Percentiles rank a stretch among this genome's conserved stretches.
Conservation (phyloP, 768 basidiomycete genomes). For the Mycena polygramma region DNA sequence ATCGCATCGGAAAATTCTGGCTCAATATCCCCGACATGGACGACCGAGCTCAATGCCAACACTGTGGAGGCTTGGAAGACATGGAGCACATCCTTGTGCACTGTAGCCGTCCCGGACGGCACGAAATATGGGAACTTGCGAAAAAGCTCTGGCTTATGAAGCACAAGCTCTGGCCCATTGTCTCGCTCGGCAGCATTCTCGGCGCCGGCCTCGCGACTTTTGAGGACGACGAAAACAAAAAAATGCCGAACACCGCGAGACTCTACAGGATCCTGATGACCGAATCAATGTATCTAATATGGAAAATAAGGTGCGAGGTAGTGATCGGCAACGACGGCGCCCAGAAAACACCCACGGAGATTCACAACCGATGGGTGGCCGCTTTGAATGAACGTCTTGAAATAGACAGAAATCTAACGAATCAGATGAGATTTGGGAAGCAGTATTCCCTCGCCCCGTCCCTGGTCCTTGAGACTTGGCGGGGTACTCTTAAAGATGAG, state of each 20-base stretch:
- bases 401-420: neutral
- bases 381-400: neutral
- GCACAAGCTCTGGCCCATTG: neutral
- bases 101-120: neutral
- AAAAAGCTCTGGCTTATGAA: neutral
- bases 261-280: neutral
- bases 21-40: neutral
- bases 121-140: neutral
- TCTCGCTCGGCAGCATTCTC: neutral
- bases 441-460: neutral
- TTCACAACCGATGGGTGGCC: neutral
- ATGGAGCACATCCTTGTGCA: neutral
- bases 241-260: neutral
- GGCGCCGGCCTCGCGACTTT: neutral
- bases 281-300: neutral
- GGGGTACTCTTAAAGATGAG: neutral
- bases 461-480: neutral
- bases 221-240: neutral
- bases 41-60: neutral
- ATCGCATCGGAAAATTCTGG: neutral
- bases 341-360: neutral
- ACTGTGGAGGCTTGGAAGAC: neutral
- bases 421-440: neutral
- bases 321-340: neutral
- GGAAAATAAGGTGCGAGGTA: neutral